Conservation (phyloP, 371 early-diverging fungal species). For the Sporodiniella umbellata region DNA sequence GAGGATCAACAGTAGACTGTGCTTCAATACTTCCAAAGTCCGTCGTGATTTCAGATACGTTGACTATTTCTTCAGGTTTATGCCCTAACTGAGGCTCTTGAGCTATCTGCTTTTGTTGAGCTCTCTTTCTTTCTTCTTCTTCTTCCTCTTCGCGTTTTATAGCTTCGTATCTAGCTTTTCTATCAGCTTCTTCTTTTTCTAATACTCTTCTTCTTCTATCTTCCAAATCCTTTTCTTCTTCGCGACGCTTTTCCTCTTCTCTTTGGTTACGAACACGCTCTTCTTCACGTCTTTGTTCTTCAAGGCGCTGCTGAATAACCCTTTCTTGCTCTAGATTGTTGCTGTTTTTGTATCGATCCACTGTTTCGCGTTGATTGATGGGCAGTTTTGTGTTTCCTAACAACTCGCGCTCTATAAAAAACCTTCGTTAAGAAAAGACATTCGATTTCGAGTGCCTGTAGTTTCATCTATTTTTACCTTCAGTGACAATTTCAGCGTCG, state of each 20-base stretch:
- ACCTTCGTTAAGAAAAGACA: too few relatives aligned
- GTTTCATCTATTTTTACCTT: constrained; percentile 20
- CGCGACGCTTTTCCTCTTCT: constrained; percentile 18
- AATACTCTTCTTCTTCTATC: constrained; percentile 24
- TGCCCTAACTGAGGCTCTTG: constrained; percentile 7
- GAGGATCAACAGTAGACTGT: constrained; percentile 5
- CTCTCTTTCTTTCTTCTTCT: constrained; percentile 20
- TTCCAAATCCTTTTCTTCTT: constrained; percentile 27
- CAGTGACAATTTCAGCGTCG: constrained; percentile 34
- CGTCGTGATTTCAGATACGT: background rate
- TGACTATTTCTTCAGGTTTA: constrained; percentile 13
- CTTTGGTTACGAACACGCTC: constrained; percentile 4
- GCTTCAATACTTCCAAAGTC: constrained; percentile 4
- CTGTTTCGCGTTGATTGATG: constrained; percentile 24
- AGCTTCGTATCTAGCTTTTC: constrained; percentile 34
- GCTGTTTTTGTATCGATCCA: constrained; percentile 15
- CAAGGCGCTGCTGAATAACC: constrained; percentile 16
- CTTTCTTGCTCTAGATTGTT: constrained; percentile 18
- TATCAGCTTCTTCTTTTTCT: constrained; percentile 32
- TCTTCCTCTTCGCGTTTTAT: constrained; percentile 34
- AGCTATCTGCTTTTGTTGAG: constrained; percentile 1
- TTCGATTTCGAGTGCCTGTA: background rate
- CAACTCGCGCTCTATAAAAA: constrained; percentile 35
- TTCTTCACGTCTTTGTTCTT: constrained; percentile 22
- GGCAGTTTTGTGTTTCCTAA: constrained; percentile 28